Evolutionary conservation across 1,139 yeast species (phyloP).

Genomic region (Saccharomyces pastorianus): DNA sequence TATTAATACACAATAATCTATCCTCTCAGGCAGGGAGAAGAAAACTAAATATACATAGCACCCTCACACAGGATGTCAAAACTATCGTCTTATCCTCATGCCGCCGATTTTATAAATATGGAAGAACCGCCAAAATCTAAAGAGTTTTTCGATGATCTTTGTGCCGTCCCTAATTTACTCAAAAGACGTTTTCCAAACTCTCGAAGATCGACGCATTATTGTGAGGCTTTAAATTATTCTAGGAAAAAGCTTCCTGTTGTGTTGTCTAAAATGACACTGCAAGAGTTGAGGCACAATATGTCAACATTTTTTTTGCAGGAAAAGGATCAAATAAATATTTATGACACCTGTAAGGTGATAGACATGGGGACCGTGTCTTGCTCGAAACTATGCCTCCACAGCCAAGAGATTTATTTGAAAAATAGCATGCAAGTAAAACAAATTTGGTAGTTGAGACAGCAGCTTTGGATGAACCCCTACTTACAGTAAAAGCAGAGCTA

Average conservation of each 20-base stretch:
- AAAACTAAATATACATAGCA: neutral
- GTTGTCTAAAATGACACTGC: neutral
- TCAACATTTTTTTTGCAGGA: neutral
- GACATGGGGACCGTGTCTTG: neutral
- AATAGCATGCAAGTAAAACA: neutral
- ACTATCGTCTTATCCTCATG: conserved; percentile 1
- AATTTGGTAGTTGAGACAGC: neutral
- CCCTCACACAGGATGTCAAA: conserved; percentile 2
- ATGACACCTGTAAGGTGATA: neutral
- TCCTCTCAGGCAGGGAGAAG: neutral
- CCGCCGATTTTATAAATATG: conserved; percentile 9
- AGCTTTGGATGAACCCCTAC: neutral
- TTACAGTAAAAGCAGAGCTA: neutral
- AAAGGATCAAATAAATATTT: neutral
- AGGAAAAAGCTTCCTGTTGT: neutral
- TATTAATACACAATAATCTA: neutral
- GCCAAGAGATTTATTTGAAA: neutral
- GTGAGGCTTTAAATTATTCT: neutral
- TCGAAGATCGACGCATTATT: conserved; percentile 9
- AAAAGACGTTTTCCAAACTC: neutral
- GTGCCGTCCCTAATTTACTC: neutral
- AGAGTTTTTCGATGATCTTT: conserved; percentile 6
- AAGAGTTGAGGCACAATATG: neutral
- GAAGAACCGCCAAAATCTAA: conserved; percentile 12
- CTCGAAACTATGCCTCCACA: neutral